Evolutionary conservation across 352 stramenopile species (phyloP), one percentile per base, ranked within the genome.

Genomic region (Thraustotheca clavata): DNA sequence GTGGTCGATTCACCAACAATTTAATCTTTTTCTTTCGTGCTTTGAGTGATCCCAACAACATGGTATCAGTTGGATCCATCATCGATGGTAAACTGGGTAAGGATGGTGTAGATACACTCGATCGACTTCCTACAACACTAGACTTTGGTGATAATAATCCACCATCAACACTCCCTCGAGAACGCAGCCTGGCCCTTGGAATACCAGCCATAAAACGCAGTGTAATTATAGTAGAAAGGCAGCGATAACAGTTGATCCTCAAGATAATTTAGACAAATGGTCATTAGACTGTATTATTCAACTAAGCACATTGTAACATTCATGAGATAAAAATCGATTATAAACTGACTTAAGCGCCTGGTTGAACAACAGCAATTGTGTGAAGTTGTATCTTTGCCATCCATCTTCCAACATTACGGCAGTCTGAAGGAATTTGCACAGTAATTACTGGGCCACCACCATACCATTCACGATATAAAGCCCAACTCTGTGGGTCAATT

Each of bases 11-110:
- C 29, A 35, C 11, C 33, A 43, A 46, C 16, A 27, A 33, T 20
- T 40, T 40, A 8, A 65, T 50, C 57, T 57, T 65, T 33, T 65
- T 65, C 32, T 65, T 65, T 11, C 57, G 57, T n/a, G 57, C 57
- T 27, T 65, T 65, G 57, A 65, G 57, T 18, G 57, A 55, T 4
- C 57, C 57, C 31, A 65, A 46, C n/a, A n/a, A n/a, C n/a, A n/a
- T n/a, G n/a, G n/a, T n/a, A n/a, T n/a, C n/a, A 14, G 43, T 31
- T 2, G 43, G 43, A 11, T 52, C 43, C 3, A 11, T 52, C 3
- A 11, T 52, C 24, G n/a, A 24, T 24, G 43, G 11, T 31, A 52
- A 52, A 11, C 24, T 31, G 2, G 43, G 43, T 1, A 52, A 7
- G 43, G 24, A 35, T 9, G 2, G 11, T 22, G 22, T 6, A 14